Percentiles rank a stretch among this genome's conserved stretches.
Conservation (phyloP, 2,329 filamentous ascomycete genomes). For the Diaporthe caulivora region DNA sequence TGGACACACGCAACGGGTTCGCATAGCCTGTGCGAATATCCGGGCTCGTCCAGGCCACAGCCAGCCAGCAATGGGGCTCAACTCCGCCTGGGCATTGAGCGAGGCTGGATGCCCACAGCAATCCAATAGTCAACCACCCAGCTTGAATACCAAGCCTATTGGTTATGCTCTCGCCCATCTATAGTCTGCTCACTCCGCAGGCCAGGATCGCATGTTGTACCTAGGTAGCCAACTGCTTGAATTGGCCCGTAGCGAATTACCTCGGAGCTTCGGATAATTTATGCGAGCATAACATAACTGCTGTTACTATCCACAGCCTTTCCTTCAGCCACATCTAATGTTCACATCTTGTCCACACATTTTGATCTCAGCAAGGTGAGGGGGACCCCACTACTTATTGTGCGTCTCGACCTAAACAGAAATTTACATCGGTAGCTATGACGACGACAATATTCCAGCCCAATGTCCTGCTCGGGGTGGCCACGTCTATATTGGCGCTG, state of each 20-base stretch:
- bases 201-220: not conserved
- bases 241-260: not conserved
- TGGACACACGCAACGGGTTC: not conserved
- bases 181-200: not conserved
- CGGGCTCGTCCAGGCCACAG: not conserved
- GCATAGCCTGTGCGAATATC: not conserved
- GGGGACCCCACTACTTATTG: too few relatives aligned
- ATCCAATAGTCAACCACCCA: too few relatives aligned
- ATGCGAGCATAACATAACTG: not conserved
- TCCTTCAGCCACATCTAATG: not conserved
- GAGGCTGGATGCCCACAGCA: too few relatives aligned
- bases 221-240: not conserved
- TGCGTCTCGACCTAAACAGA: too few relatives aligned
- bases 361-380: not conserved
- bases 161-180: not conserved
- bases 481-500: not conserved
- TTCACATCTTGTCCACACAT: too few relatives aligned
- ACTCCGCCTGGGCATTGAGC: not conserved
- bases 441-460: not conserved
- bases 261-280: not conserved
- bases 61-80: not conserved
- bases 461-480: not conserved
- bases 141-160: too few relatives aligned
- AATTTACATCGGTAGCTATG: too few relatives aligned
- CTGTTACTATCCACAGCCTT: not conserved